phyloP scores from a whole-genome alignment of 2,329 filamentous ascomycete species.

The Fusarium humuli region DNA sequence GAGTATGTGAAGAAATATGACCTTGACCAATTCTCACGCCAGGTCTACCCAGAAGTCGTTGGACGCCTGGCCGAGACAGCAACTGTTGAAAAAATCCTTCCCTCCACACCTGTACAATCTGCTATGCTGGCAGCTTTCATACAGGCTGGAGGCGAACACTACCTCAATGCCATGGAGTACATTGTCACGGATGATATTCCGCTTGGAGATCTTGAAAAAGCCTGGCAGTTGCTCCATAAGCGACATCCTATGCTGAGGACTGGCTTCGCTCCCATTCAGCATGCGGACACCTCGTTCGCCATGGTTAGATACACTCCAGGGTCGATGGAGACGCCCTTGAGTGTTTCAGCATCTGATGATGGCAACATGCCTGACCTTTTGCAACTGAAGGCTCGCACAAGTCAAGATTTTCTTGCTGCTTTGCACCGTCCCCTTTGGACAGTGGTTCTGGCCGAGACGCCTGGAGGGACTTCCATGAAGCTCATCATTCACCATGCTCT shows the following conservation, averaged over 20 bases:
- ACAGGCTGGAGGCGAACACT: constrained; percentile 73
- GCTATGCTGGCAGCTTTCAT: constrained; percentile 83
- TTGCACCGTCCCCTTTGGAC: constrained; percentile 73
- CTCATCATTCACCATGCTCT: constrained; percentile 79
- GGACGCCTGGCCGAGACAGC: constrained; percentile 30
- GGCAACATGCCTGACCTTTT: constrained; percentile 46
- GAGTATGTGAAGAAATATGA: constrained; percentile 50
- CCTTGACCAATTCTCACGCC: constrained; percentile 53
- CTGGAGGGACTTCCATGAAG: constrained; percentile 51
- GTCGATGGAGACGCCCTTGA: constrained; percentile 27
- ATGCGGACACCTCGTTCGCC: constrained; percentile 72
- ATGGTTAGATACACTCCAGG: constrained; percentile 73
- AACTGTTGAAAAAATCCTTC: constrained; percentile 70
- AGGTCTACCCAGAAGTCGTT: constrained; percentile 48
- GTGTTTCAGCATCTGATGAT: background rate
- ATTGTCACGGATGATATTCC: constrained; percentile 57
- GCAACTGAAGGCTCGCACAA: constrained; percentile 54
- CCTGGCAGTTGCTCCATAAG: constrained; percentile 68
- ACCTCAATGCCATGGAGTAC: constrained; percentile 79
- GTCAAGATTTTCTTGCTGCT: constrained; percentile 52
- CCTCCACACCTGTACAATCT: constrained; percentile 83
- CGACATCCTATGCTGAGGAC: constrained; percentile 80
- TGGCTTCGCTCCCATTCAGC: constrained; percentile 74
- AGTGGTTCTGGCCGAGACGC: constrained; percentile 59
- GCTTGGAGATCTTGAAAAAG: constrained; percentile 57